Evolutionary conservation across 352 stramenopile species (phyloP), one percentile per base, ranked within the genome.

Genomic region (Peronospora tabacina): DNA sequence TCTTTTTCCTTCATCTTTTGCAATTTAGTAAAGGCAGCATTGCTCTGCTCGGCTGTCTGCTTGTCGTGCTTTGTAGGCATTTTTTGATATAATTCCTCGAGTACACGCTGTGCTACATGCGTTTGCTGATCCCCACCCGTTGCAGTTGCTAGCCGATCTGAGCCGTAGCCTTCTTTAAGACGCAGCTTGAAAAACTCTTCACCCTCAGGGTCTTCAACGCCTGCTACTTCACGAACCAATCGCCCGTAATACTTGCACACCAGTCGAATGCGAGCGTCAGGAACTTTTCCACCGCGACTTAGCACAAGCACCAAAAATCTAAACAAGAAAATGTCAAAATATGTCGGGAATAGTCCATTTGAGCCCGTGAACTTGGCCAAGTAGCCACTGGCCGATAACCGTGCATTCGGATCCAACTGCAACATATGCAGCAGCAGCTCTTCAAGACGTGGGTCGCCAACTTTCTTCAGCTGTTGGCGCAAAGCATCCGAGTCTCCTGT

Each of bases 351-450:
- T 6, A 94, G 49, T 0, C 66, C 64, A 22, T 62, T 72, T 33
- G 35, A 24, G 52, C 66, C 68, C 0, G 85, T 87, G 39, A 97
- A 92, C 52, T 87, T 82, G 17, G 89, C 59, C 19, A 97, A 61
- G 63, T 98, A 98, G 26, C 92, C 87, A 26, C 60, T 80, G 0
- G 90, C 86, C 7, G 82, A 92, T 12, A 94, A 63, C 6, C 94
- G 80, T 32, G 90, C 70, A 10, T 66, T 72, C 16, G 92, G 89
- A 58, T 98, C 83, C 12, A 97, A 56, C 51, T 94, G 87, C 8
- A 98, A 61, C 94, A 98, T 98, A 49, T 97, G 88, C 34, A 91
- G 70, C 51, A 96, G 82, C 33, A 96, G 63, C 15, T 95, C 88
- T 56, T 96, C 75, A 26, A 98, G 66, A 17, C 81, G 62, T 10